phyloP scores from a whole-genome alignment of 345 rosid genomes.

The Pseudoturritis turrita region DNA sequence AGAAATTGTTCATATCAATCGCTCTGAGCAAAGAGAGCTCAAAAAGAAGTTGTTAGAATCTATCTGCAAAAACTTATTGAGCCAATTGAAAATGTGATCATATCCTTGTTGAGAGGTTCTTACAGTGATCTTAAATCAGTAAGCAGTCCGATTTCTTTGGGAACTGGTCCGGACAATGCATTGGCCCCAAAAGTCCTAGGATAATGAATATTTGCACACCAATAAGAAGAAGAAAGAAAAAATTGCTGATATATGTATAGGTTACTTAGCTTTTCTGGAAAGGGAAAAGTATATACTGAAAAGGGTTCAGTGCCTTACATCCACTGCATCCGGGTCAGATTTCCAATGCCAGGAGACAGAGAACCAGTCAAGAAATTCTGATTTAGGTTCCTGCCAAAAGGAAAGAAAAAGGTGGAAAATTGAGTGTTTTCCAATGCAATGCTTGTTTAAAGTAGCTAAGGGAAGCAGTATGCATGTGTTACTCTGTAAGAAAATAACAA shows the following conservation, averaged over 20 bases:
- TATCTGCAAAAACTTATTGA: background rate
- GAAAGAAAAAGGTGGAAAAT: background rate
- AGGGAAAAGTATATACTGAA: background rate
- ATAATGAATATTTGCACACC: background rate
- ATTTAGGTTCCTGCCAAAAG: conserved; percentile 19
- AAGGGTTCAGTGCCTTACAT: conserved; percentile 42
- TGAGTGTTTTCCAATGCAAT: background rate
- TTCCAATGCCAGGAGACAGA: conserved; percentile 34
- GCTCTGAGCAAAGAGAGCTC: conserved; percentile 15
- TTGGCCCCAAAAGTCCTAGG: conserved; percentile 53
- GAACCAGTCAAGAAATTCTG: conserved; percentile 33
- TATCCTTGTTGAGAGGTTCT: conserved; percentile 6
- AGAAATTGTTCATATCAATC: conserved; percentile 29
- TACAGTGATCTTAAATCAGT: conserved; percentile 50
- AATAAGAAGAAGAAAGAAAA: background rate
- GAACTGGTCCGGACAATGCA: conserved; percentile 59
- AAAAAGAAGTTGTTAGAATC: background rate
- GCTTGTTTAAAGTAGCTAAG: background rate
- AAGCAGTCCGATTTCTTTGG: conserved; percentile 65
- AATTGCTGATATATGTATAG: too few species aligned
- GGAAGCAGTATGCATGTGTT: background rate
- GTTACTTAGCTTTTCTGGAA: background rate
- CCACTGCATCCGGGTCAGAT: conserved; percentile 48
- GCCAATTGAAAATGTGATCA: background rate
- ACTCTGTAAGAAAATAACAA: too few species aligned